Evolutionary conservation across 2,329 filamentous ascomycete species (phyloP).

Genomic region (Graphilbum fragrans): DNA sequence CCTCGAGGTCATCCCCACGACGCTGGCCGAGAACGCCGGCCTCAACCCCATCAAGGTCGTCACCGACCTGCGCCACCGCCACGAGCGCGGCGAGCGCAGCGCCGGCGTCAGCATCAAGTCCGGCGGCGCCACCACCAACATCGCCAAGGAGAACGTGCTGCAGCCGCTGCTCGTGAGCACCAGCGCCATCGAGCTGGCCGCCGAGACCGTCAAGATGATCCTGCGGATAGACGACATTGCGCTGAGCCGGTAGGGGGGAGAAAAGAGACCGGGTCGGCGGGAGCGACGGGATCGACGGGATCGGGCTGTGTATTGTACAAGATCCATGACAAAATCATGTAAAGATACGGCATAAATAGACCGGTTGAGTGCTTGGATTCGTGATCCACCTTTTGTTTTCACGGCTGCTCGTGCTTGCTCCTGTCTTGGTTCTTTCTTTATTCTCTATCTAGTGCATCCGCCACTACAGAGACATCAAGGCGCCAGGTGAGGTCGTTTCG

Average conservation of each 20-base stretch:
- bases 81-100: conserved; percentile 90
- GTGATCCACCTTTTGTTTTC: too few species aligned
- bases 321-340: too few species aligned
- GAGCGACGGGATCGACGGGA: not conserved
- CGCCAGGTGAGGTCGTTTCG: too few species aligned
- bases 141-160: conserved; percentile 90
- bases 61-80: conserved; percentile 84
- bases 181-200: conserved; percentile 90
- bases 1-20: conserved; percentile 93
- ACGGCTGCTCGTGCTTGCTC: too few species aligned
- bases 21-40: conserved; percentile 91
- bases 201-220: conserved; percentile 97
- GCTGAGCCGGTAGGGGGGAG: conserved; percentile 43
- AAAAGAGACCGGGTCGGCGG: not conserved
- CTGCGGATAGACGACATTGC: conserved; percentile 57
- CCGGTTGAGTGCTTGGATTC: too few species aligned
- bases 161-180: conserved; percentile 95
- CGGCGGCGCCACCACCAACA: conserved; percentile 92
- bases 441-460: too few species aligned
- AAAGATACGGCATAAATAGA: too few species aligned
- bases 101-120: conserved; percentile 97
- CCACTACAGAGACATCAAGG: too few species aligned
- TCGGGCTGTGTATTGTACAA: too few species aligned
- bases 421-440: too few species aligned
- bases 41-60: conserved; percentile 98